Evolutionary conservation across 768 basidiomycete genomes (phyloP).

Genomic region (Flagelloscypha sp.): DNA sequence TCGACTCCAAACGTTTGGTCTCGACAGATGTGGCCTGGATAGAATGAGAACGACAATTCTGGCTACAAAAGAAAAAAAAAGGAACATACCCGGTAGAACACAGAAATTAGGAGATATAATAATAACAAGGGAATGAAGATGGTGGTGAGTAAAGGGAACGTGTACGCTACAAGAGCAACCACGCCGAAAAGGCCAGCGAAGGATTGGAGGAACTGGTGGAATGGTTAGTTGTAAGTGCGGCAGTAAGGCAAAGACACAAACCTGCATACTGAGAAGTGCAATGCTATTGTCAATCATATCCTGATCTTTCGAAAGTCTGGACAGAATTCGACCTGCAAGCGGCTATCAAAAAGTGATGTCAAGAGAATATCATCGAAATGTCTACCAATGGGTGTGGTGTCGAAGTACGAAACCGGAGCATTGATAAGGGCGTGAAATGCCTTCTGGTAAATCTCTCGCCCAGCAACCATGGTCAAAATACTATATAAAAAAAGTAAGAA

Average conservation of each 20-base stretch:
- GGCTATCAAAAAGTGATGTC: conserved; percentile 2
- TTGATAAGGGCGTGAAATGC: conserved; percentile 51
- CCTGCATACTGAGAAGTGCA: conserved; percentile 39
- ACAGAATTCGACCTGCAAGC: conserved; percentile 45
- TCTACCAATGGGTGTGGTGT: conserved; percentile 61
- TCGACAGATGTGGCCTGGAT: conserved; percentile 53
- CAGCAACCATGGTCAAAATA: conserved; percentile 29
- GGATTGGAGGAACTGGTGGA: conserved; percentile 29
- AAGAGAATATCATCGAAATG: not conserved
- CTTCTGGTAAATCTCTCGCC: conserved; percentile 51
- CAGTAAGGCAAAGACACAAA: conserved; percentile 20
- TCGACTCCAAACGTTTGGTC: conserved; percentile 55
- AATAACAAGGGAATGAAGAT: conserved; percentile 46
- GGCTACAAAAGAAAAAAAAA: too few relatives aligned
- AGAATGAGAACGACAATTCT: too few relatives aligned
- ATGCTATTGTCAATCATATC: conserved; percentile 47
- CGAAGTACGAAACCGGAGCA: conserved; percentile 62
- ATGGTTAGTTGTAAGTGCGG: not conserved
- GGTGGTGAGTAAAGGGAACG: conserved; percentile 59
- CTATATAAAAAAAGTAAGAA: too few relatives aligned
- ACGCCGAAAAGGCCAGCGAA: conserved; percentile 44
- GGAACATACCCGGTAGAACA: conserved; percentile 53
- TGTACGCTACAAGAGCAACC: conserved; percentile 54
- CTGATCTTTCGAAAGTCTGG: conserved; percentile 54
- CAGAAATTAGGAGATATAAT: conserved; percentile 43